Evolutionary conservation across 2,329 filamentous ascomycete species (phyloP).

Genomic region (Onygena corvina): DNA sequence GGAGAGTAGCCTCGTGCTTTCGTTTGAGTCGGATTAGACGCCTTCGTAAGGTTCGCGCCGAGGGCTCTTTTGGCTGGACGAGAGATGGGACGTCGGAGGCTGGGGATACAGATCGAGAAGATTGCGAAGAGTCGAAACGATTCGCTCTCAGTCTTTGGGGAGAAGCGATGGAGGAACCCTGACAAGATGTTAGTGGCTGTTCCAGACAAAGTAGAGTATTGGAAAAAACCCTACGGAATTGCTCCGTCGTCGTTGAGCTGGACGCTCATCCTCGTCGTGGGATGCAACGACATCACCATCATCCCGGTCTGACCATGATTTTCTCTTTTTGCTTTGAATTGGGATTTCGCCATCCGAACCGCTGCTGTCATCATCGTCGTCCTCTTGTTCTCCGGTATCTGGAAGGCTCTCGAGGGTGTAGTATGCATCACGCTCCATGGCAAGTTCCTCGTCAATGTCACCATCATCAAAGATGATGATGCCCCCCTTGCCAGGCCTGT

Average conservation of each 20-base stretch:
- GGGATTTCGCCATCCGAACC: constrained; percentile 40
- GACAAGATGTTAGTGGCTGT: constrained; percentile 13
- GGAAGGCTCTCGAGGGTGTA: constrained; percentile 82
- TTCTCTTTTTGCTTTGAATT: constrained; percentile 51
- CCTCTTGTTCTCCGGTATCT: constrained; percentile 64
- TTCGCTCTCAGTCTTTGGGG: constrained; percentile 31
- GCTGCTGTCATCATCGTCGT: constrained; percentile 46
- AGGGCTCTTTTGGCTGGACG: constrained; percentile 46
- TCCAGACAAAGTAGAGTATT: not conserved
- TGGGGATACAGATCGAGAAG: constrained; percentile 36
- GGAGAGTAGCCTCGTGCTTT: constrained; percentile 64
- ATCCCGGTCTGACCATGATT: constrained; percentile 62
- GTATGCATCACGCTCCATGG: constrained; percentile 66
- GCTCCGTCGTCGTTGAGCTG: constrained; percentile 68
- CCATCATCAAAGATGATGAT: constrained; percentile 94
- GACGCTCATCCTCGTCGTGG: constrained; percentile 57
- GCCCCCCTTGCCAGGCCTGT: constrained; percentile 68
- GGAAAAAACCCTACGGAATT: constrained; percentile 54
- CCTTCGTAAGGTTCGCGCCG: constrained; percentile 58
- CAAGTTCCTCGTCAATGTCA: constrained; percentile 76
- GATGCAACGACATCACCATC: constrained; percentile 50
- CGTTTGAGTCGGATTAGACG: constrained; percentile 62
- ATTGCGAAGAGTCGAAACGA: constrained; percentile 34
- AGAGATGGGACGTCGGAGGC: constrained; percentile 31
- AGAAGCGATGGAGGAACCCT: constrained; percentile 33